phyloP scores from a whole-genome alignment of 1,284 basidiomycete species.

The Ganoderma multipileum region DNA sequence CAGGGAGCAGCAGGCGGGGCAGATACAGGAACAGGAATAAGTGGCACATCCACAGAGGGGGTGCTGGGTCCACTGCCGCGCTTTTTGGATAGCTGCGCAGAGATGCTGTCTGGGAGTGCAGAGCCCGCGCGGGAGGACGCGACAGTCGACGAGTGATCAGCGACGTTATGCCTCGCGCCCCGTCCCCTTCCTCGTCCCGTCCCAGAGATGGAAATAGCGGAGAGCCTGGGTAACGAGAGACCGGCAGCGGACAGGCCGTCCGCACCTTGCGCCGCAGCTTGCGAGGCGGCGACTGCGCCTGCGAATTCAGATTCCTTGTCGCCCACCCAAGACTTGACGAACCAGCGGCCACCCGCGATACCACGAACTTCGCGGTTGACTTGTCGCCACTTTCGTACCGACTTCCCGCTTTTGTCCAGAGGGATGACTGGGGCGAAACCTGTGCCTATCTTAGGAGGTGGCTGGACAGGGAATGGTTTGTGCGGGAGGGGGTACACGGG shows the following conservation, averaged over 20 bases:
- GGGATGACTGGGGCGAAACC: constrained; percentile 71
- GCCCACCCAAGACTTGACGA: constrained; percentile 77
- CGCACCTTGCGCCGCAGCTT: constrained; percentile 27
- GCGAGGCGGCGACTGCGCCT: constrained; percentile 37
- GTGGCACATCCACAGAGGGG: constrained; percentile 22
- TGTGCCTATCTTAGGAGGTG: constrained; percentile 72
- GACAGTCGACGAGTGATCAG: constrained; percentile 21
- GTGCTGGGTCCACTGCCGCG: constrained; percentile 28
- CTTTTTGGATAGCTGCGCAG: constrained; percentile 27
- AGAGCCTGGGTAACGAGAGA: constrained; percentile 30
- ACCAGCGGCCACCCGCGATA: constrained; percentile 82
- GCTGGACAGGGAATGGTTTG: constrained; percentile 81
- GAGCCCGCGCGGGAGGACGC: constrained; percentile 30
- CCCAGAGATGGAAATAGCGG: constrained; percentile 25
- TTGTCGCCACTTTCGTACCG: constrained; percentile 71
- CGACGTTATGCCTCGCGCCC: constrained; percentile 23
- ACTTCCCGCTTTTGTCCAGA: constrained; percentile 65
- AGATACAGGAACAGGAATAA: constrained; percentile 18
- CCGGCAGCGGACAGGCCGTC: constrained; percentile 26
- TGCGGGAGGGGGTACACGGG: constrained; percentile 78
- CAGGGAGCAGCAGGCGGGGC: constrained; percentile 19
- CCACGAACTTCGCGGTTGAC: constrained; percentile 79
- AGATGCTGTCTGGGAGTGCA: constrained; percentile 28
- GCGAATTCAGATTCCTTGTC: constrained; percentile 75
- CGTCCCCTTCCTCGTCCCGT: constrained; percentile 25